phyloP scores from a whole-genome alignment of 495 filamentous ascomycete genomes.

The Penicillium paradoxum region DNA sequence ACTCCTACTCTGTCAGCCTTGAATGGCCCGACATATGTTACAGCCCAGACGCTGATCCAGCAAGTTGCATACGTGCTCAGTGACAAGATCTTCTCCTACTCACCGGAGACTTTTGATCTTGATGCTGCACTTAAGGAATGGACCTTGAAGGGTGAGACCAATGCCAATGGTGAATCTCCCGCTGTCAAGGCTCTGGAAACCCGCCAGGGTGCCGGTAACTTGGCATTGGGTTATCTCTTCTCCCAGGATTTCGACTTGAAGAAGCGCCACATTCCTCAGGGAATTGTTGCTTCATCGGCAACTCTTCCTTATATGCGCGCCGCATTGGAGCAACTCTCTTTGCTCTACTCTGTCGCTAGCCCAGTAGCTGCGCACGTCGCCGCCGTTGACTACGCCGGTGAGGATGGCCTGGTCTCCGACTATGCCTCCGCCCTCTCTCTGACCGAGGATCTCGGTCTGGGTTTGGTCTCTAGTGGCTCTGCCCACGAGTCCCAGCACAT shows the following conservation, averaged over 20 bases:
- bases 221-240: constrained; percentile 95
- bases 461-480: constrained; percentile 77
- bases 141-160: constrained; percentile 59
- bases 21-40: constrained; percentile 83
- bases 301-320: constrained; percentile 74
- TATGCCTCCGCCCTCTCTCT: constrained; percentile 76
- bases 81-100: constrained; percentile 95
- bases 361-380: constrained; percentile 91
- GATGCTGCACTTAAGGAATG: constrained; percentile 76
- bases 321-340: constrained; percentile 82
- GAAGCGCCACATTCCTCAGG: constrained; percentile 88
- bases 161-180: constrained; percentile 76
- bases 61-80: constrained; percentile 91
- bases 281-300: constrained; percentile 77
- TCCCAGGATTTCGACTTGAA: constrained; percentile 87
- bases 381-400: constrained; percentile 79
- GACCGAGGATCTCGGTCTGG: constrained; percentile 88
- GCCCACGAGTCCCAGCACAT: constrained; percentile 93
- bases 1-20: constrained; percentile 54
- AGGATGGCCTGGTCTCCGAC: constrained; percentile 74
- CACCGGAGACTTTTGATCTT: constrained; percentile 85
- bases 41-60: constrained; percentile 86
- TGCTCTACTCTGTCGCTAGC: constrained; percentile 83
- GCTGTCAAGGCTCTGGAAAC: constrained; percentile 77
- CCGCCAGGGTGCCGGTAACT: constrained; percentile 80